Conservation (phyloP, 2,329 filamentous ascomycete species). For the Rhynchosporium agropyri region DNA sequence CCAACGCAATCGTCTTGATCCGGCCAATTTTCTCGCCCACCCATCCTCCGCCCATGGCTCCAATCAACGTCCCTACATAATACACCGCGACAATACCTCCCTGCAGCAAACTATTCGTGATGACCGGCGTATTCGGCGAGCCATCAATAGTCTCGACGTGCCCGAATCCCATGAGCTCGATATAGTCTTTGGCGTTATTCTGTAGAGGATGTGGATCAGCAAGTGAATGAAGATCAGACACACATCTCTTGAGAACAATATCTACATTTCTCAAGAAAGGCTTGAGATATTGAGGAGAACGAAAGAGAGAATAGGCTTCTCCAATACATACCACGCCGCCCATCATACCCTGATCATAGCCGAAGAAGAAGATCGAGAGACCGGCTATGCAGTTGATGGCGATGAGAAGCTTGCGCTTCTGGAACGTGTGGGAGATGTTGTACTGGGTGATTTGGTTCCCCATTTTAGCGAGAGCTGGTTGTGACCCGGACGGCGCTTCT, state of each 20-base stretch:
- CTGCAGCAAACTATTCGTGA: conserved; percentile 62
- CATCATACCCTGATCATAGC: conserved; percentile 51
- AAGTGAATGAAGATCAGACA: no score
- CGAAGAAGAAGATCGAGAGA: conserved; percentile 56
- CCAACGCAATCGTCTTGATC: conserved; percentile 64
- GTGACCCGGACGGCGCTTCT: no score
- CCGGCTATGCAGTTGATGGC: conserved; percentile 65
- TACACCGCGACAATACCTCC: conserved; percentile 62
- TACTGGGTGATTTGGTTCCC: conserved; percentile 35
- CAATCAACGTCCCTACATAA: conserved; percentile 65
- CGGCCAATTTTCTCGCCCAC: conserved; percentile 64
- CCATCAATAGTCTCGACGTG: conserved; percentile 50
- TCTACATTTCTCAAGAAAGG: no score
- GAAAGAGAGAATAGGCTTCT: no score
- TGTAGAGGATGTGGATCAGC: no score
- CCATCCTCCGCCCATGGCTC: conserved; percentile 64
- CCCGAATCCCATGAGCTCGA: conserved; percentile 66
- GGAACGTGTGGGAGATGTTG: conserved; percentile 55
- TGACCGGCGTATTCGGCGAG: conserved; percentile 52
- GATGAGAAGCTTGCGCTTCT: conserved; percentile 59
- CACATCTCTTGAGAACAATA: no score
- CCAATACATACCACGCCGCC: conserved; percentile 53
- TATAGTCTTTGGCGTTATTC: conserved; percentile 66
- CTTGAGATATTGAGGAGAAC: no score
- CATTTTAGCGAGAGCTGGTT: conserved; percentile 19